Evolutionary conservation across 768 basidiomycete genomes (phyloP), one percentile per base, ranked within the genome.

Genomic region (Strobilomyces echinocephalus): DNA sequence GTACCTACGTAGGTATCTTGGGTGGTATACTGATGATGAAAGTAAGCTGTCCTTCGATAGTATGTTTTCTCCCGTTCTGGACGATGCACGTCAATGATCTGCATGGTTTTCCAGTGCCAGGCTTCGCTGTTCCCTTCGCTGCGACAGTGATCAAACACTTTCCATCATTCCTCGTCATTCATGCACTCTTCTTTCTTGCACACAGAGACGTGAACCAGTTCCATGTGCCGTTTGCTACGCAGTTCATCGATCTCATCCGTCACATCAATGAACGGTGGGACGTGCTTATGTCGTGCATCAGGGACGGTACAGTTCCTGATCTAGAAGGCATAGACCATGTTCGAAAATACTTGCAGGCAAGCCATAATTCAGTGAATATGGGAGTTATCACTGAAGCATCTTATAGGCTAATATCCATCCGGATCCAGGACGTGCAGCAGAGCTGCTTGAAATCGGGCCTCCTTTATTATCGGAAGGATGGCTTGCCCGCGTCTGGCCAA

Each of bases 181-280:
- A 64, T 14, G 60, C 56, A 3, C 53, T 64, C 11, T 64, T 66
- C 49, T 58, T 57, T 40, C 53, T 65, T 7, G 36, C 49, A 8
- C 38, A 33, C 24, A 46, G 44, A 21, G 30, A 53, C 8, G 2
- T 66, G 10, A 21, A 18, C 0, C 18, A 1, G 8, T 50, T 65
- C 24, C 9, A 6, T 4, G 16, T 11, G 0, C 4, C 20, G 12
- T 48, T 38, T n/a, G 38, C 30, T 11, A 49, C 48, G 8, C 48
- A 53, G n/a, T 60, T 62, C 15, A n/a, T 58, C 2, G 61, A 50
- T 38, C 40, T 64, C 34, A 20, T 64, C 9, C 51, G 47, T 7
- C 38, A 47, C 30, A 39, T 60, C 10, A 53, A 64, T 24, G 56
- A 65, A 12, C 51, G 57, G 5, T 62, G 58, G 64, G 46, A 56